Percentiles rank a stretch among this genome's conserved stretches.
These are phyloP conservation scores for Fusarium subglutinans DNA, from an alignment of 2,329 filamentous ascomycete genomes.

Conservation along the genomic window DNA sequence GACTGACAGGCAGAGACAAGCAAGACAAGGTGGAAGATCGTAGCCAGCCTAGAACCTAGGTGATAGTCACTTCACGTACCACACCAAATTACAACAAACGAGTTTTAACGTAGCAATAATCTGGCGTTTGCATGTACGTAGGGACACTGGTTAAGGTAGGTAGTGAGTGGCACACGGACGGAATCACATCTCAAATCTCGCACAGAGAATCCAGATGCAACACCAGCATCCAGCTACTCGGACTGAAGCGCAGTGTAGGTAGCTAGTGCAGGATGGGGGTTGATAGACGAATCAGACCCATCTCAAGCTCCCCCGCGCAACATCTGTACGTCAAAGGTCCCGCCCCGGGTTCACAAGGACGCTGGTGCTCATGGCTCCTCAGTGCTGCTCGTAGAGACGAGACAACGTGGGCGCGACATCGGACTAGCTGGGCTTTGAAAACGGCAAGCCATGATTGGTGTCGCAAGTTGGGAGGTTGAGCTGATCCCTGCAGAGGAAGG, in stretches of 20 bases:
- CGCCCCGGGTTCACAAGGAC: constrained; percentile 22
- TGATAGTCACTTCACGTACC: constrained; percentile 2
- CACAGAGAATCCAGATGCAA: constrained; percentile 21
- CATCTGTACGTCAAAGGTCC: constrained; percentile 43
- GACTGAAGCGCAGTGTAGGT: constrained; percentile 11
- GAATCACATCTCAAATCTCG: constrained; percentile 35
- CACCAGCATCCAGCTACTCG: constrained; percentile 37
- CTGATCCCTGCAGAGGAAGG: constrained; percentile 37
- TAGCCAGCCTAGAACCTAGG: constrained; percentile 10
- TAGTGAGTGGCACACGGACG: constrained; percentile 11
- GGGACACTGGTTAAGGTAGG: constrained; percentile 10
- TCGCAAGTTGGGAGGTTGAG: constrained; percentile 33
- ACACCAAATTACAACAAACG: constrained; percentile 7
- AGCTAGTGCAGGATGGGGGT: constrained; percentile 27
- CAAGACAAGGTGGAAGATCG: constrained; percentile 14
- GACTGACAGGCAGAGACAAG: constrained; percentile 5
- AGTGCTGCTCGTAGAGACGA: constrained; percentile 9
- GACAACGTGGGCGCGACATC: constrained; percentile 45
- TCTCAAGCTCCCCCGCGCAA: constrained; percentile 38
- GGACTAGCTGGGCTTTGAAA: constrained; percentile 45
- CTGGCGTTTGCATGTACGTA: constrained; percentile 18
- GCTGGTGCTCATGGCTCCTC: constrained; percentile 12
- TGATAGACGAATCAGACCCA: constrained; percentile 35
- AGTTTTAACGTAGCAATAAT: constrained; percentile 3
- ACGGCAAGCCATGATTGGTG: constrained; percentile 45